These are phyloP conservation scores for Leccinellum albellum DNA, from an alignment of 768 basidiomycete genomes.

Conservation along the genomic window DNA sequence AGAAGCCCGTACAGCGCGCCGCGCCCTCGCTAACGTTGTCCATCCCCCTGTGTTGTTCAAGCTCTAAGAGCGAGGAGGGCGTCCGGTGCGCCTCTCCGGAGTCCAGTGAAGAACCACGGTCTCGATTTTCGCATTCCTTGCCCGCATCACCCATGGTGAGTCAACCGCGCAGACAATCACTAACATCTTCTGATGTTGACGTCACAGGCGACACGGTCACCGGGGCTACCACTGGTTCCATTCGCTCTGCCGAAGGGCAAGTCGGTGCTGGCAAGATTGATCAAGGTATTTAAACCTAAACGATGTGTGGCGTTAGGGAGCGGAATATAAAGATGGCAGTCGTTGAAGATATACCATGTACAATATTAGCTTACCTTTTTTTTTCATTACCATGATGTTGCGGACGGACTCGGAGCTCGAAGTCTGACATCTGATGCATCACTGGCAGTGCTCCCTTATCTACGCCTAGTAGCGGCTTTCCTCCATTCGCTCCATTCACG, in stretches of 20 bases:
- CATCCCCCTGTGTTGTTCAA: not conserved
- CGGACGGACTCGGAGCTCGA: not conserved
- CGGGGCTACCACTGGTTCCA: not conserved
- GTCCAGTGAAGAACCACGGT: slow-evolving; percentile 18
- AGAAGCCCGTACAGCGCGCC: slow-evolving; percentile 3
- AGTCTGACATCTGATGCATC: not conserved
- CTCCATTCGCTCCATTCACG: not conserved
- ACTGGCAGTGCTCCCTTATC: not conserved
- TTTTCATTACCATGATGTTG: not conserved
- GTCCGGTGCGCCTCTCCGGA: not conserved
- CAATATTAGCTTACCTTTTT: not conserved
- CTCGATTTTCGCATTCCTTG: slow-evolving; percentile 20
- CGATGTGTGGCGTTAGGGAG: not conserved
- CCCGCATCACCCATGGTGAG: slow-evolving; percentile 17
- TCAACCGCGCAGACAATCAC: not conserved
- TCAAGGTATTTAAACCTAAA: slow-evolving; percentile 3
- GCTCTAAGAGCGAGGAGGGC: not conserved
- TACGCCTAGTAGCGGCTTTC: not conserved
- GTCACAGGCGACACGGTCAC: slow-evolving; percentile 2
- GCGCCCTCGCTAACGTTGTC: slow-evolving; percentile 1
- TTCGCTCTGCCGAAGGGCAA: slow-evolving; percentile 5
- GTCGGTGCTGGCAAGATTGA: slow-evolving; percentile 12
- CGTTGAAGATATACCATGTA: not conserved
- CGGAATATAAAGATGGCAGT: not conserved
- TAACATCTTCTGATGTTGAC: not conserved